phyloP scores from a whole-genome alignment of 495 filamentous ascomycete genomes.

The Chaetomium cochliodes region DNA sequence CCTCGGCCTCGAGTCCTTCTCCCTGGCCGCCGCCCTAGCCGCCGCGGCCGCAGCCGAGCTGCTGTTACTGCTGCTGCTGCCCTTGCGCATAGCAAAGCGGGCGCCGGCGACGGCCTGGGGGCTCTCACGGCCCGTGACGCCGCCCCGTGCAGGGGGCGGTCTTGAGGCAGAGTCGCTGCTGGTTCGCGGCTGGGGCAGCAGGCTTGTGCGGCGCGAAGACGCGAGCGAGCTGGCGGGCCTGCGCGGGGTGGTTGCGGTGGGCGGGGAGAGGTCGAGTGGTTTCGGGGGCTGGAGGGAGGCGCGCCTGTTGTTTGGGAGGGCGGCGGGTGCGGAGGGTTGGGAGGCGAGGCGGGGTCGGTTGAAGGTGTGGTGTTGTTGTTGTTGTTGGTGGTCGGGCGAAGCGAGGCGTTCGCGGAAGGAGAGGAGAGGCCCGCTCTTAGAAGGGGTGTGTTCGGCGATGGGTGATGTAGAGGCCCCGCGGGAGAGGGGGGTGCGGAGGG shows the following conservation, averaged over 20 bases:
- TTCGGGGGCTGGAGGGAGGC: conserved; percentile 48
- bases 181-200: conserved; percentile 49
- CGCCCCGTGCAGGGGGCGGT: not conserved
- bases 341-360: conserved; percentile 39
- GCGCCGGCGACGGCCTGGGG: conserved; percentile 45
- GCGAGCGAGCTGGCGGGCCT: conserved; percentile 53
- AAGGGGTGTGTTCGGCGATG: conserved; percentile 40
- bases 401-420: conserved; percentile 53
- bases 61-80: conserved; percentile 19
- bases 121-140: conserved; percentile 37
- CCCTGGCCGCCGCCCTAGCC: conserved; percentile 18
- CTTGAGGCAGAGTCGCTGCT: not conserved
- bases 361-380: conserved; percentile 28
- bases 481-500: conserved; percentile 47
- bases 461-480: conserved; percentile 45
- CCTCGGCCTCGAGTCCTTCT: conserved; percentile 32
- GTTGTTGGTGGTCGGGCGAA: conserved; percentile 36
- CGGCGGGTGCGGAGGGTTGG: conserved; percentile 7
- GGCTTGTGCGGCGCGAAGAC: conserved; percentile 42
- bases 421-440: conserved; percentile 37
- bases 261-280: conserved; percentile 23
- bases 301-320: conserved; percentile 41
- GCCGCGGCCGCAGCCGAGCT: conserved; percentile 15
- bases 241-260: conserved; percentile 24
- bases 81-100: conserved; percentile 39